A percentile compares a stretch with the other conserved stretches of the same genome.
These are phyloP conservation scores for Leucogyrophana mollusca DNA, from an alignment of 768 basidiomycete species.

Conservation along the genomic window DNA sequence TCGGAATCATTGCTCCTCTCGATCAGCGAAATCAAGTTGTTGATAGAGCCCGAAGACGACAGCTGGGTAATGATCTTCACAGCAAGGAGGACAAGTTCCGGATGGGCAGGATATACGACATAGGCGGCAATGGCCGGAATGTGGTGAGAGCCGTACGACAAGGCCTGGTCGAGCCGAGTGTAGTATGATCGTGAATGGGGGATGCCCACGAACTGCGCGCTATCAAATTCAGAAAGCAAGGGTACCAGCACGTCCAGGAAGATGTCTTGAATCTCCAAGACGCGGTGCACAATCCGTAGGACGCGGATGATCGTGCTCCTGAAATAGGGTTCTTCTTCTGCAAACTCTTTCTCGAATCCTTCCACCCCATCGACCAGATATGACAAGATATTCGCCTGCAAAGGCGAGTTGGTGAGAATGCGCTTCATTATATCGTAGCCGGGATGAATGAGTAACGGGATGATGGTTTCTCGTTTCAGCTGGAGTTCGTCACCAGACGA, in stretches of 20 bases:
- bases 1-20: slow-evolving; percentile 81
- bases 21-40: slow-evolving; percentile 74
- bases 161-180: slow-evolving; percentile 69
- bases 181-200: slow-evolving; percentile 68
- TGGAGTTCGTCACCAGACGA: slow-evolving; percentile 51
- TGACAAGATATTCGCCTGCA: slow-evolving; percentile 73
- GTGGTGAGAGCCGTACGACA: slow-evolving; percentile 66
- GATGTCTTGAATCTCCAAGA: slow-evolving; percentile 82
- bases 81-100: slow-evolving; percentile 73
- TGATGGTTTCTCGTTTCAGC: slow-evolving; percentile 50
- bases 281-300: slow-evolving; percentile 76
- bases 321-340: slow-evolving; percentile 71
- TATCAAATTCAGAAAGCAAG: slow-evolving; percentile 64
- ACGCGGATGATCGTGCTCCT: slow-evolving; percentile 75
- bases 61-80: slow-evolving; percentile 75
- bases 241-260: slow-evolving; percentile 89
- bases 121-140: slow-evolving; percentile 84
- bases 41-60: slow-evolving; percentile 63
- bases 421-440: slow-evolving; percentile 86
- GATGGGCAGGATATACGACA: slow-evolving; percentile 63
- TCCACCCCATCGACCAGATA: slow-evolving; percentile 81
- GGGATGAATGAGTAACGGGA: slow-evolving; percentile 69
- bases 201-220: slow-evolving; percentile 49
- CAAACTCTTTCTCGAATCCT: slow-evolving; percentile 69
- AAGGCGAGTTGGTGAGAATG: slow-evolving; percentile 65